Evolutionary conservation across 169 alveolate genomes (phyloP).

Genomic region (Cryptosporidium canis): DNA sequence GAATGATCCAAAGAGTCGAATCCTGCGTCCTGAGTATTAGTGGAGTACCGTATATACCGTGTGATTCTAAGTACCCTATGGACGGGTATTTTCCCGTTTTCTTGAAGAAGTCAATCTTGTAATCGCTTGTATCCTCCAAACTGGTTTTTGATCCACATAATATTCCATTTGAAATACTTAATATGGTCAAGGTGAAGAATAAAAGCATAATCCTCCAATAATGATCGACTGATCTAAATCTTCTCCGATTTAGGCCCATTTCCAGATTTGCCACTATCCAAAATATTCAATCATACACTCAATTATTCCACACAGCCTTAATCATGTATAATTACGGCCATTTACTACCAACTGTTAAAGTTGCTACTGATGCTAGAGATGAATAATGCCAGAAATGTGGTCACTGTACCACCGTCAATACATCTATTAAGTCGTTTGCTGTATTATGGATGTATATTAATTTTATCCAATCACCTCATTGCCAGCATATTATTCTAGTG

Average conservation of each 20-base stretch:
- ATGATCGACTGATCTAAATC: not conserved
- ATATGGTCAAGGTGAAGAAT: not conserved
- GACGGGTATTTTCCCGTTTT: conserved; percentile 51
- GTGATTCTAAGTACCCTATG: conserved; percentile 1
- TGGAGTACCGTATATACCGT: conserved; percentile 60
- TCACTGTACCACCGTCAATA: too few species aligned
- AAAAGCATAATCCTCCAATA: not conserved
- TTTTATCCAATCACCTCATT: too few species aligned
- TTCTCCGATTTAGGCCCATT: too few species aligned
- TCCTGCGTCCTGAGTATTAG: conserved; percentile 26
- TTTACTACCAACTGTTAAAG: too few species aligned
- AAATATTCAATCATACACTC: too few species aligned
- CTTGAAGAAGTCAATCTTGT: conserved; percentile 9
- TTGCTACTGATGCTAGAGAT: too few species aligned
- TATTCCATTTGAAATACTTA: not conserved
- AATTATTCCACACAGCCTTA: too few species aligned
- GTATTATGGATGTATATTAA: too few species aligned
- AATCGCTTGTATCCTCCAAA: conserved; percentile 10
- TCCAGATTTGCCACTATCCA: too few species aligned
- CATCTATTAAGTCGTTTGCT: too few species aligned
- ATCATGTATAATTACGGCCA: too few species aligned
- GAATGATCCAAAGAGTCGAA: conserved; percentile 29
- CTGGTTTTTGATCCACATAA: not conserved
- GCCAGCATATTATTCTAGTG: not conserved
- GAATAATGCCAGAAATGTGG: too few species aligned